A percentile compares a stretch with the other conserved stretches of the same genome.
Conservation (phyloP, 345 rosid genomes). For the Boechera stricta region DNA sequence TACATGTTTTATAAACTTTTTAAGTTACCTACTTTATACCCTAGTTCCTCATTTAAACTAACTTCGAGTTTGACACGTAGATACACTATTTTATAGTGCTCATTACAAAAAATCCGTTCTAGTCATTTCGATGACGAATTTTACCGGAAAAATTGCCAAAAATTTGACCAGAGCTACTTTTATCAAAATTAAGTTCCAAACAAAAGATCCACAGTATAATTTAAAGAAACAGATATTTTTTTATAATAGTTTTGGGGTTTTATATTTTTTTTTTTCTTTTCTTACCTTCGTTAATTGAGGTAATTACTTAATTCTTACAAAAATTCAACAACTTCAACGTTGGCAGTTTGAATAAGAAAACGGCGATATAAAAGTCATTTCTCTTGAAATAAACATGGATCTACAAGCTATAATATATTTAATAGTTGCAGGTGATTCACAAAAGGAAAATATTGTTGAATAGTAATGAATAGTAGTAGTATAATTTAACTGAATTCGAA, state of each 20-base stretch:
- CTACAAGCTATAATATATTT: neutral
- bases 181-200: no score
- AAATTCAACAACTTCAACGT: constrained; percentile 2
- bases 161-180: no score
- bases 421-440: constrained; percentile 5
- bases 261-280: no score
- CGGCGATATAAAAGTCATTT: neutral
- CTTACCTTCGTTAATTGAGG: no score
- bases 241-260: neutral
- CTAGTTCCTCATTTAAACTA: no score
- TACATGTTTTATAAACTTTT: no score
- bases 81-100: no score
- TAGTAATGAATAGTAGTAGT: neutral
- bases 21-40: no score
- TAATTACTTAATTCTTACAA: neutral
- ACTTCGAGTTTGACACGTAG: no score
- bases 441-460: neutral
- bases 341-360: constrained; percentile 9
- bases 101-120: no score
- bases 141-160: no score
- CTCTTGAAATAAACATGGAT: constrained; percentile 18
- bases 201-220: neutral
- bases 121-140: no score
- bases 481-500: neutral
- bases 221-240: neutral